Conservation (phyloP, 2,329 filamentous ascomycete species). For the Trichoderma pleuroti region DNA sequence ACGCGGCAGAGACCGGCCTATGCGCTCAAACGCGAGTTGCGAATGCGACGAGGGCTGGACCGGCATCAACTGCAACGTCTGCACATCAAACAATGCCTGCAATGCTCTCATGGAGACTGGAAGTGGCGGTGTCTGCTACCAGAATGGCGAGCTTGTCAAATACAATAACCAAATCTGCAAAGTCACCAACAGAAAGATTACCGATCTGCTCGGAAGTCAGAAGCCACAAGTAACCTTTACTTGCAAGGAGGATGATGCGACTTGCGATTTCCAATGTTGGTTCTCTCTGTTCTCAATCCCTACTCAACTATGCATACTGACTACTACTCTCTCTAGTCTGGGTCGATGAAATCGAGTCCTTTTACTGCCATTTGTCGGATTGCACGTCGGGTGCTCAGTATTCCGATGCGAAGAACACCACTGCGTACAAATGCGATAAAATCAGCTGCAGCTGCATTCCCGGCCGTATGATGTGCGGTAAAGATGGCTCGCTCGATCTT, state of each 20-base stretch:
- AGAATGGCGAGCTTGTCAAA: constrained; percentile 83
- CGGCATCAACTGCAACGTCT: constrained; percentile 98
- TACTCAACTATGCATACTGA: constrained; percentile 13
- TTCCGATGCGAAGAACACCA: constrained; percentile 70
- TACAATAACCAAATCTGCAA: constrained; percentile 98
- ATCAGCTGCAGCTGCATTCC: constrained; percentile 85
- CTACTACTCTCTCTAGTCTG: constrained; percentile 59
- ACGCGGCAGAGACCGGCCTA: constrained; percentile 73
- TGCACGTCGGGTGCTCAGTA: constrained; percentile 72
- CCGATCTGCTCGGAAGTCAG: constrained; percentile 77
- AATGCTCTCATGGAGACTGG: constrained; percentile 80
- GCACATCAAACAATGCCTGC: constrained; percentile 77
- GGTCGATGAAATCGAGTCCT: constrained; percentile 91
- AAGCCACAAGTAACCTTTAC: constrained; percentile 93
- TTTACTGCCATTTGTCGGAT: constrained; percentile 85
- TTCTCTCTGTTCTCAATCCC: background rate
- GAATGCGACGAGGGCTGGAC: constrained; percentile 90
- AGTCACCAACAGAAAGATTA: constrained; percentile 93
- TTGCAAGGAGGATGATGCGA: constrained; percentile 69
- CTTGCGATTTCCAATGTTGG: constrained; percentile 94
- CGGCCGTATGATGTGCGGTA: constrained; percentile 89
- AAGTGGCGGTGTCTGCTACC: constrained; percentile 85
- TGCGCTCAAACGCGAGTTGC: constrained; percentile 69
- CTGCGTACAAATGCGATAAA: constrained; percentile 78
- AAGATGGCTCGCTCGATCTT: constrained; percentile 86